phyloP scores from a whole-genome alignment of 345 rosid species.

The Hibiscus syriacus region DNA sequence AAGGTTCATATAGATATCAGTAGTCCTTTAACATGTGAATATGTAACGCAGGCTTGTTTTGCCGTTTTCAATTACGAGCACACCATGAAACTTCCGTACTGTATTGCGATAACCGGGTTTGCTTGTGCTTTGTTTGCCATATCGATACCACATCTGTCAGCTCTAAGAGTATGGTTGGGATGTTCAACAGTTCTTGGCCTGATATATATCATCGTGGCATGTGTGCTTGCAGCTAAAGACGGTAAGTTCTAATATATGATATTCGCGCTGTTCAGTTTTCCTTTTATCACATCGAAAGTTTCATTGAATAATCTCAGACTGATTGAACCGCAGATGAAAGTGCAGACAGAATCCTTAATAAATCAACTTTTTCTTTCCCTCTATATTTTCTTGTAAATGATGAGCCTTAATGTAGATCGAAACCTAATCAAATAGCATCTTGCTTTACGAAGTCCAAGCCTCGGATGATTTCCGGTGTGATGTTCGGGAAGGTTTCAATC shows the following conservation, averaged over 20 bases:
- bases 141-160: constrained; percentile 76
- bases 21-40: background rate
- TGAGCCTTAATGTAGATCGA: background rate
- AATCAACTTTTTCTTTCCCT: background rate
- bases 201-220: constrained; percentile 51
- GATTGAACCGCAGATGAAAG: background rate
- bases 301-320: background rate
- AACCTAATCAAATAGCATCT: background rate
- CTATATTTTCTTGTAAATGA: background rate
- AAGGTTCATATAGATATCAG: background rate
- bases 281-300: background rate
- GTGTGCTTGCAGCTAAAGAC: constrained; percentile 52
- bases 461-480: background rate
- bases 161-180: constrained; percentile 77
- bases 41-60: constrained; percentile 45
- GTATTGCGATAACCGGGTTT: constrained; percentile 45
- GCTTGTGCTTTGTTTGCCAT: constrained; percentile 63
- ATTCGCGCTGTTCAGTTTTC: background rate
- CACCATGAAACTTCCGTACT: constrained; percentile 42
- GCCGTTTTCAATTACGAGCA: constrained; percentile 43
- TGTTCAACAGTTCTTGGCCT: constrained; percentile 66
- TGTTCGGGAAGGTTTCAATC: background rate
- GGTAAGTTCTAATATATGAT: constrained; percentile 33
- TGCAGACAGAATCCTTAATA: background rate
- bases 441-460: background rate